Conservation (phyloP, 306 rosid species). For the Glycyrrhiza uralensis region DNA sequence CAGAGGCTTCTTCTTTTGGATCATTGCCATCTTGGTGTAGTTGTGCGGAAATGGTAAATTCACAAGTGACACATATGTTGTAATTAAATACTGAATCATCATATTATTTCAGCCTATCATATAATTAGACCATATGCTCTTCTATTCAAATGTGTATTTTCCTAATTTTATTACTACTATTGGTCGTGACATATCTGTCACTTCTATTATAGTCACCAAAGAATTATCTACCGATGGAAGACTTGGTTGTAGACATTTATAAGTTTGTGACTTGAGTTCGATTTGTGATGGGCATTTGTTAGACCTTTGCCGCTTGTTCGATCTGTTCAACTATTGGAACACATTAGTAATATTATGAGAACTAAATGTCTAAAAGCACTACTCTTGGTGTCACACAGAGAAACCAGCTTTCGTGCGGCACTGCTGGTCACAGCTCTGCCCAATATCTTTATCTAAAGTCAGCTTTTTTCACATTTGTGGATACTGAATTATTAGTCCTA, state of each 20-base stretch:
- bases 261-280: too few species aligned
- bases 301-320: not conserved
- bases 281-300: not conserved
- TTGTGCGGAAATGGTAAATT: not conserved
- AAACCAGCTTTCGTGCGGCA: conserved; percentile 11
- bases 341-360: not conserved
- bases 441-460: conserved; percentile 14
- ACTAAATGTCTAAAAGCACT: not conserved
- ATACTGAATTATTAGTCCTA: not conserved
- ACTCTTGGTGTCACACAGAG: not conserved
- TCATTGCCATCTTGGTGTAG: not conserved
- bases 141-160: too few species aligned
- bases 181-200: too few species aligned
- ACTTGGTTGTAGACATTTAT: too few species aligned
- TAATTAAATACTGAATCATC: too few species aligned
- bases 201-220: too few species aligned
- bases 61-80: too few species aligned
- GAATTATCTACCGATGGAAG: too few species aligned
- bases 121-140: too few species aligned
- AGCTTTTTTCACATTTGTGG: conserved; percentile 21
- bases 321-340: not conserved
- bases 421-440: conserved; percentile 7
- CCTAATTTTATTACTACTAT: too few species aligned
- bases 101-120: too few species aligned
- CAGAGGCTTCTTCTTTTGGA: not conserved